Conservation (phyloP, 1,284 basidiomycete genomes). For the Puccinia hordei region DNA sequence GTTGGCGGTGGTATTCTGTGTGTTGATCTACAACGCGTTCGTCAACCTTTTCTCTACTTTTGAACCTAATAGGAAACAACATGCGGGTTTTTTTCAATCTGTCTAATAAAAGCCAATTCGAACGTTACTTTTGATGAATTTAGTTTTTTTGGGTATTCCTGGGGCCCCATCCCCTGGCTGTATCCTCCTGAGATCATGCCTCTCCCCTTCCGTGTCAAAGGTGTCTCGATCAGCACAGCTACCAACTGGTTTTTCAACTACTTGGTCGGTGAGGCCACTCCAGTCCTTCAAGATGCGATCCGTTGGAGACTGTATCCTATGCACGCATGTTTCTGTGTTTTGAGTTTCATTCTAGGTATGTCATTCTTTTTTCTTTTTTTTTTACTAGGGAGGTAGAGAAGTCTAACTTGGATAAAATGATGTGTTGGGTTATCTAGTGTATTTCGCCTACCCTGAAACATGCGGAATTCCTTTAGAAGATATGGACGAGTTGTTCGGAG, state of each 20-base stretch:
- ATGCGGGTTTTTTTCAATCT: neutral
- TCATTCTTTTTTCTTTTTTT: constrained; percentile 51
- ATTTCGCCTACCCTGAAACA: constrained; percentile 69
- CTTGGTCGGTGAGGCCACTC: constrained; percentile 80
- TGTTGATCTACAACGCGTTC: constrained; percentile 89
- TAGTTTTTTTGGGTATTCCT: constrained; percentile 56
- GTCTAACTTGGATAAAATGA: neutral
- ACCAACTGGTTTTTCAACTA: constrained; percentile 62
- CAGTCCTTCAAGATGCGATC: constrained; percentile 83
- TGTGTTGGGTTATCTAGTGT: constrained; percentile 39
- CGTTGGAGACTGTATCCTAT: constrained; percentile 92
- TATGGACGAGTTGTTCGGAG: constrained; percentile 62
- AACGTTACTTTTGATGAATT: neutral
- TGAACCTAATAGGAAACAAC: neutral
- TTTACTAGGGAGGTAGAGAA: neutral
- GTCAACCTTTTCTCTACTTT: constrained; percentile 62
- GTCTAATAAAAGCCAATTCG: neutral
- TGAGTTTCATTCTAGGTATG: constrained; percentile 77
- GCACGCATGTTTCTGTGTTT: constrained; percentile 90
- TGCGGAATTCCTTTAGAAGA: constrained; percentile 64
- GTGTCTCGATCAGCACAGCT: constrained; percentile 87
- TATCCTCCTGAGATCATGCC: constrained; percentile 76
- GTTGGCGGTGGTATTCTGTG: constrained; percentile 83
- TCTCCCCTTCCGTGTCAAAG: constrained; percentile 83
- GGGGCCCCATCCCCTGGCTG: constrained; percentile 61